Conservation (phyloP, 2,329 filamentous ascomycete species). For the Colletotrichum salicis region DNA sequence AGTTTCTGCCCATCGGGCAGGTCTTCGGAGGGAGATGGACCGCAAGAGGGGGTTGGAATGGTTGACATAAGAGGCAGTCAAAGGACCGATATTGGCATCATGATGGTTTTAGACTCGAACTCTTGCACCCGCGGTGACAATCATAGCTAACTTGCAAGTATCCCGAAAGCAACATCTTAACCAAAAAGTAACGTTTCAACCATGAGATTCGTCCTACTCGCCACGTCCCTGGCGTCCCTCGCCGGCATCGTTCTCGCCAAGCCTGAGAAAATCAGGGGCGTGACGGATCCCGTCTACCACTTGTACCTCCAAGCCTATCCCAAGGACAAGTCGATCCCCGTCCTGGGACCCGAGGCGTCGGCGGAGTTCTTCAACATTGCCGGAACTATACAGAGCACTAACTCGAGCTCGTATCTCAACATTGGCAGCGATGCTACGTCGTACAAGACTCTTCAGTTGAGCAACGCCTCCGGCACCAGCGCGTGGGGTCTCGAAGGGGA, state of each 20-base stretch:
- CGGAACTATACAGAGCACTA: constrained; percentile 59
- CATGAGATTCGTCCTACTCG: constrained; percentile 33
- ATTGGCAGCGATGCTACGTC: constrained; percentile 56
- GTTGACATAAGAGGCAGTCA: not conserved
- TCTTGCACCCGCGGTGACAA: no score
- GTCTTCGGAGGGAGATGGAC: constrained; percentile 6
- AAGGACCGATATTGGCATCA: not conserved
- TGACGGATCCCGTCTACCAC: constrained; percentile 62
- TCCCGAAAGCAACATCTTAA: not conserved
- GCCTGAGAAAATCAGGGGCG: constrained; percentile 61
- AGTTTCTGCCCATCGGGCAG: not conserved
- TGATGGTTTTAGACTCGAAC: no score
- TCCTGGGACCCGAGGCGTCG: constrained; percentile 61
- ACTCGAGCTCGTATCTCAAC: constrained; percentile 60
- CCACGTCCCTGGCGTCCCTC: constrained; percentile 14
- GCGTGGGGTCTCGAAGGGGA: constrained; percentile 62
- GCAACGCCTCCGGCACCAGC: constrained; percentile 51
- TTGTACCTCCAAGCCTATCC: constrained; percentile 61
- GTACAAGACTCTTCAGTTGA: constrained; percentile 63
- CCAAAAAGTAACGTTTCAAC: not conserved
- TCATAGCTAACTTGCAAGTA: not conserved
- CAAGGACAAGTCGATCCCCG: constrained; percentile 55
- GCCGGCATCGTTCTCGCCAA: constrained; percentile 45
- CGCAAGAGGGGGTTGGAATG: not conserved
- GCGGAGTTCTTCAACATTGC: constrained; percentile 62